These are phyloP conservation scores for Paspalum vaginatum DNA, from an alignment of 176 grass and related monocot species.

Conservation along the genomic window DNA sequence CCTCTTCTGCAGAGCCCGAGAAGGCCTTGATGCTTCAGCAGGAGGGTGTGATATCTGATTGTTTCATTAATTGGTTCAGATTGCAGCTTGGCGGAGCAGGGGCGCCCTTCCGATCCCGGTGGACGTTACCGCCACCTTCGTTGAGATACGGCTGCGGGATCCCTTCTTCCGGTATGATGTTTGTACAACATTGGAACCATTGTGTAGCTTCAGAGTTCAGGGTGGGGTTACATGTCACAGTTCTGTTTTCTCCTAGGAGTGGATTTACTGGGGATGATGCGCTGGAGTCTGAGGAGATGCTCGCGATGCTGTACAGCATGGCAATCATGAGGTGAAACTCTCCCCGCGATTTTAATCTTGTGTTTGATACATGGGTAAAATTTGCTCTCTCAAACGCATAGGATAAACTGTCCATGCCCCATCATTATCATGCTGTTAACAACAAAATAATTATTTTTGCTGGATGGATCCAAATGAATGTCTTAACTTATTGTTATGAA, in stretches of 20 bases:
- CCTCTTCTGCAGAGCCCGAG: neutral
- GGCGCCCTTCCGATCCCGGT: constrained; percentile 72
- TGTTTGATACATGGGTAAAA: neutral
- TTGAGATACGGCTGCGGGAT: constrained; percentile 83
- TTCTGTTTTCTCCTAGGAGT: constrained; percentile 42
- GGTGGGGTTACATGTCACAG: constrained; percentile 3
- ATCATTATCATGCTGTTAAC: too few species aligned
- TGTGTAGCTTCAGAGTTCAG: constrained; percentile 6
- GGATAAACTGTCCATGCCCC: too few species aligned
- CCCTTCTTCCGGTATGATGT: constrained; percentile 66
- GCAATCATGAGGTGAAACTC: constrained; percentile 69
- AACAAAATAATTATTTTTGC: too few species aligned
- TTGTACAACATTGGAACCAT: neutral
- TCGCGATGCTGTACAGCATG: constrained; percentile 89
- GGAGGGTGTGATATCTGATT: neutral
- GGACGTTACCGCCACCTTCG: constrained; percentile 76
- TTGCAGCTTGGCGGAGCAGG: constrained; percentile 85
- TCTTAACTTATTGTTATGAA: too few species aligned
- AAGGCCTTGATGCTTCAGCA: neutral
- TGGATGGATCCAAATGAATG: too few species aligned
- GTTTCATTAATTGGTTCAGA: constrained; percentile 43
- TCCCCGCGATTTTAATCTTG: neutral
- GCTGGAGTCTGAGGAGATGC: constrained; percentile 75
- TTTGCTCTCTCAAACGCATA: too few species aligned
- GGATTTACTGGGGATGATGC: constrained; percentile 34